Percentiles rank a stretch among this genome's conserved stretches.
Conservation (phyloP, 2,329 filamentous ascomycete species). For the Botrytis medusae region DNA sequence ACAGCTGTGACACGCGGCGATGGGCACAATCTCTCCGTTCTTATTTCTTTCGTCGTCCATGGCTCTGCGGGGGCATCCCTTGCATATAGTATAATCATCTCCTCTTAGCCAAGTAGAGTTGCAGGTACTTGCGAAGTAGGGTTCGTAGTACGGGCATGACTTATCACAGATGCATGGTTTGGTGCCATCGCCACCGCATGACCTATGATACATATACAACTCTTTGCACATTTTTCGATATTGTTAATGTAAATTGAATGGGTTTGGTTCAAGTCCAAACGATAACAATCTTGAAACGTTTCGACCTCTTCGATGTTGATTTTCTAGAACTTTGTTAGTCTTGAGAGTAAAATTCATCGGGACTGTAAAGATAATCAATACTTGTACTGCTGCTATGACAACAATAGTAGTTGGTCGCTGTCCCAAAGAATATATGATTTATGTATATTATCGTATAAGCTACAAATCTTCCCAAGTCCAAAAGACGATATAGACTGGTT, state of each 20-base stretch:
- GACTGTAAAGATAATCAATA: too few relatives aligned
- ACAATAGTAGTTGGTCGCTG: neutral
- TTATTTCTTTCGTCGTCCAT: neutral
- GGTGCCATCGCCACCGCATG: neutral
- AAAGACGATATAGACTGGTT: neutral
- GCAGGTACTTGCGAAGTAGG: neutral
- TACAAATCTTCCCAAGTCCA: too few relatives aligned
- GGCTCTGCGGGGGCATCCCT: neutral
- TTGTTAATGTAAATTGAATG: neutral
- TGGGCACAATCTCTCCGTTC: neutral
- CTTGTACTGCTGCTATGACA: neutral
- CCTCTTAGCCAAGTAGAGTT: neutral
- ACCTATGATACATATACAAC: neutral
- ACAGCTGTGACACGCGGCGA: neutral
- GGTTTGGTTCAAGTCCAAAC: neutral
- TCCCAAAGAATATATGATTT: neutral
- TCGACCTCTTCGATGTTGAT: neutral
- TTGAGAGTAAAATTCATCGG: neutral
- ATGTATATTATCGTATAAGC: too few relatives aligned
- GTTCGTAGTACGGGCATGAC: neutral
- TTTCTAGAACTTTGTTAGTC: neutral
- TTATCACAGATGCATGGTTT: slow-evolving; percentile 4
- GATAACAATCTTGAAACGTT: neutral
- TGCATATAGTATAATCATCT: neutral
- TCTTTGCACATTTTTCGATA: neutral